Percentiles rank a stretch among this genome's conserved stretches.
Conservation (phyloP, 352 stramenopile species). For the Phytopythium oedochilum region DNA sequence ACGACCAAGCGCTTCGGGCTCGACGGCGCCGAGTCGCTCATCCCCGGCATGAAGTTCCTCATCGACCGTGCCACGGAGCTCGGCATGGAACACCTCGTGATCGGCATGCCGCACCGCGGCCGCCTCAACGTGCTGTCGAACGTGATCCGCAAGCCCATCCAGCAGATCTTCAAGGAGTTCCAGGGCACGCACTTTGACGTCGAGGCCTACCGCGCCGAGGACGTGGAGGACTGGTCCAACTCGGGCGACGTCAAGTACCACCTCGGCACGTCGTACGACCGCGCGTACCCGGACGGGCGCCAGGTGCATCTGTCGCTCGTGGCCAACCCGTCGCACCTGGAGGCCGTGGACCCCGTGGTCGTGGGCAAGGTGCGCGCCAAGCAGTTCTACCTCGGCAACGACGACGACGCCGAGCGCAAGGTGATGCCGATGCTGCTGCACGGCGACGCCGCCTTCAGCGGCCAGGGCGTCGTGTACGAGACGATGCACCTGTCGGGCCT, state of each 20-base stretch:
- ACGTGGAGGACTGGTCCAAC: conserved; percentile 89
- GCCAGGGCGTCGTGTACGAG: conserved; percentile 96
- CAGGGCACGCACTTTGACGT: conserved; percentile 94
- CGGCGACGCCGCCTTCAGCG: conserved; percentile 96
- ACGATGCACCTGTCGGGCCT: conserved; percentile 96
- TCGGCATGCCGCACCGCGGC: conserved; percentile 97
- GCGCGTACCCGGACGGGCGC: conserved; percentile 93
- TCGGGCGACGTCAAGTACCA: conserved; percentile 99
- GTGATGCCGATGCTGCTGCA: conserved; percentile 95
- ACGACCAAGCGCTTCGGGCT: conserved; percentile 98
- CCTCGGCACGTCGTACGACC: conserved; percentile 95
- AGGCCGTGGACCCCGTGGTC: conserved; percentile 96
- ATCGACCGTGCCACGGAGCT: conserved; percentile 94
- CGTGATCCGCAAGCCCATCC: conserved; percentile 97
- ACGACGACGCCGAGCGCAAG: conserved; percentile 80
- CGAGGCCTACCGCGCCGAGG: conserved; percentile 72
- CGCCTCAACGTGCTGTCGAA: conserved; percentile 98
- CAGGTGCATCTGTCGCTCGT: conserved; percentile 95
- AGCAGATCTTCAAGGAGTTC: conserved; percentile 97
- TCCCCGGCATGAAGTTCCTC: conserved; percentile 94
- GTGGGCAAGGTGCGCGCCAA: conserved; percentile 94
- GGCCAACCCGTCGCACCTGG: conserved; percentile 97
- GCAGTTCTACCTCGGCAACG: conserved; percentile 95
- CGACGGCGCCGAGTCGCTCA: conserved; percentile 94
- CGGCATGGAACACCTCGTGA: conserved; percentile 95